A percentile compares a stretch with the other conserved stretches of the same genome.
Conservation (phyloP, 441 rosid species). For the Erodium texanum region DNA sequence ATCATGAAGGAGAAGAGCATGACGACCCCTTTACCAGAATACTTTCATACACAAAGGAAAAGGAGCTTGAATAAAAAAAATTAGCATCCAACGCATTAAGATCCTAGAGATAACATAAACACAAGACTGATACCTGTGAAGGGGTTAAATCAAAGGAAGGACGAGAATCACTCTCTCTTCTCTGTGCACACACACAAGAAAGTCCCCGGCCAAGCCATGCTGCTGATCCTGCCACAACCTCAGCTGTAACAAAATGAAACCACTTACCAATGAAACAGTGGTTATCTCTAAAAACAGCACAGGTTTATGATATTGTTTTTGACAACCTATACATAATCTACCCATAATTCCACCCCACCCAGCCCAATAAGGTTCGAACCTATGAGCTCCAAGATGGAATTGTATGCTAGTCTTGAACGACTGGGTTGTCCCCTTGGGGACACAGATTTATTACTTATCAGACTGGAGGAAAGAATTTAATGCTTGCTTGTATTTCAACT, state of each 20-base stretch:
- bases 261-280: constrained; percentile 20
- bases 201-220: constrained; percentile 97
- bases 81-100: neutral
- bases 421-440: neutral
- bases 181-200: constrained; percentile 94
- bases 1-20: neutral
- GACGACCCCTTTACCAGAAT: neutral
- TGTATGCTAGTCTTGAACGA: too few relatives aligned
- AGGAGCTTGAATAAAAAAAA: neutral
- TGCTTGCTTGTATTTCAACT: neutral
- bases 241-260: constrained; percentile 56
- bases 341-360: too few relatives aligned
- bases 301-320: too few relatives aligned
- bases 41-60: neutral
- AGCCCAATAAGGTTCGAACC: too few relatives aligned
- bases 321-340: too few relatives aligned
- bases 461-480: neutral
- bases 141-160: constrained; percentile 89
- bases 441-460: neutral
- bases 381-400: too few relatives aligned
- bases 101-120: neutral
- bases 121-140: constrained; percentile 47
- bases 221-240: constrained; percentile 95
- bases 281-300: constrained; percentile 12
- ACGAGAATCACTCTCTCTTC: constrained; percentile 75